Base-by-base conservation (phyloP, 768 basidiomycete species). In the Trametes elegans region DNA sequence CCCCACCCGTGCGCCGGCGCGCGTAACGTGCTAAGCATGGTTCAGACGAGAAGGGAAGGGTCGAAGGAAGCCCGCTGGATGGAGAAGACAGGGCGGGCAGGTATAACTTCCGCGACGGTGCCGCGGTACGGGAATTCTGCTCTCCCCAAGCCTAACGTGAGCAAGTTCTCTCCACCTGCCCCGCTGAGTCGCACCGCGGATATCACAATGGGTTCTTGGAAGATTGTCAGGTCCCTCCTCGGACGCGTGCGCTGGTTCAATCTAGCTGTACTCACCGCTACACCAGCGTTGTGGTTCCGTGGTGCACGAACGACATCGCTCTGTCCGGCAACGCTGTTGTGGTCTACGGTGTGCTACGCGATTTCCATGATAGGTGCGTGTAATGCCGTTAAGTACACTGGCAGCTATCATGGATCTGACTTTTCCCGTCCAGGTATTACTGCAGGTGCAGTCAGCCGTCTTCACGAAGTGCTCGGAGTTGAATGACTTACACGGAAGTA, bases 271-370 rank as follows among this genome's bases (percentile, higher is more conserved):
- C 73, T 94, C 40, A 80, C 84, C 40, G 56, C 86, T 58, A 88
- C 90, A 0, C 93, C 94, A 8, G 71, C 77, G 9, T 61, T 93
- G 52, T 79, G 88, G 46, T 67, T 85, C 46, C 90, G 86, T 72
- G 94, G 93, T 11, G 53, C 71, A 27, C 62, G 84, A 45, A 76
- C 81, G 10, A 81, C 81, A 8, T 69, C 74, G 44, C 61, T 76
- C 36, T 70, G 75, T 50, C 66, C 64, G 45, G 71, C 77, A 65
- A 96, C 93, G 0, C 64, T 74, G 23, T 46, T 81, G 8, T 94
- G 85, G 72, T 72, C 83, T 16, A 68, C 80, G 24, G 64, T 78
- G 16, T 95, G 92, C 75, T 96, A 93, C 75, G 72, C 86, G 60
- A 46, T 59, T 21, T 44, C 49, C 36, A 59, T 59, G 58, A 47